phyloP scores from a whole-genome alignment of 352 stramenopile genomes.

The Plasmopara halstedii region DNA sequence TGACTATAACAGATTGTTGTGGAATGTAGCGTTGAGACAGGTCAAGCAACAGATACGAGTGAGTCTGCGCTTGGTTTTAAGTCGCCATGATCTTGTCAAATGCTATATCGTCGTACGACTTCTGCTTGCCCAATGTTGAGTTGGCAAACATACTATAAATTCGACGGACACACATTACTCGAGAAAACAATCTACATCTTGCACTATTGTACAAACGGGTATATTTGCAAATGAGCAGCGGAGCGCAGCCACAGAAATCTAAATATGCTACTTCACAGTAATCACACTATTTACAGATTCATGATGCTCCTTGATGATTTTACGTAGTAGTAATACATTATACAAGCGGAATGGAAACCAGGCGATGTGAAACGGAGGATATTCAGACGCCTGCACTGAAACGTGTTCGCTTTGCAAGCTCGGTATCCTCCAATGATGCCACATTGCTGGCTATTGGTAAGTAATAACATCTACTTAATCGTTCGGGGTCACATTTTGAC shows the following conservation, averaged over 20 bases:
- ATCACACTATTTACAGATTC: background rate
- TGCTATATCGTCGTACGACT: constrained; percentile 75
- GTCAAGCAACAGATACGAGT: constrained; percentile 67
- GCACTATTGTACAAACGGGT: no score
- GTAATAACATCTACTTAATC: background rate
- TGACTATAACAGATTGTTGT: background rate
- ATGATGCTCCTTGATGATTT: background rate
- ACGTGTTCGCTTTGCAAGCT: constrained; percentile 56
- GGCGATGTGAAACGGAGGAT: no score
- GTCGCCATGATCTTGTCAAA: constrained; percentile 65
- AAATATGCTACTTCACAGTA: background rate
- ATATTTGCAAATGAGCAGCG: background rate
- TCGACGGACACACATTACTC: constrained; percentile 10
- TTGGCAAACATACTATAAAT: constrained; percentile 69
- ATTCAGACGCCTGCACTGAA: constrained; percentile 26
- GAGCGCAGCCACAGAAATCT: background rate
- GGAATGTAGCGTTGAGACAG: constrained; percentile 80
- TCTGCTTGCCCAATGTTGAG: constrained; percentile 70
- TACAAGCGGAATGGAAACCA: constrained; percentile 10
- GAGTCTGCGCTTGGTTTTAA: constrained; percentile 79
- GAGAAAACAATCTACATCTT: background rate
- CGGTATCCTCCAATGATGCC: constrained; percentile 35
- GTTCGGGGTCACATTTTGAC: background rate
- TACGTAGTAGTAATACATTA: no score
- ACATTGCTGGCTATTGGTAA: constrained; percentile 55